These are phyloP conservation scores for Russula olivacea DNA, from an alignment of 768 basidiomycete species.

Conservation along the genomic window DNA sequence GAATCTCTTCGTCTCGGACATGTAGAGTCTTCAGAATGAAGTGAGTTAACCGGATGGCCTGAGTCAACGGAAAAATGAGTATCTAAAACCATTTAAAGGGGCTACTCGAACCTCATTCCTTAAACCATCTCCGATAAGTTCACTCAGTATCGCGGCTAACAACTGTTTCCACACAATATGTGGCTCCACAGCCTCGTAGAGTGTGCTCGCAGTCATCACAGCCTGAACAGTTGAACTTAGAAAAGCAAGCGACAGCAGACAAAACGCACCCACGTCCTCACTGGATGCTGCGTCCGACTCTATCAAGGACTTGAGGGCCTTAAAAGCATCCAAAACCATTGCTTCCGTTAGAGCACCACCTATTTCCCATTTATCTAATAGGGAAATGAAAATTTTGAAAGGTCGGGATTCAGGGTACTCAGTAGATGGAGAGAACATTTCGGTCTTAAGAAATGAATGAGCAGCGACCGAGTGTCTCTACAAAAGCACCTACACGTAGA, in stretches of 20 bases:
- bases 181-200: conserved; percentile 93
- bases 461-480: not conserved
- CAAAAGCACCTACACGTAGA: conserved; percentile 48
- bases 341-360: conserved; percentile 74
- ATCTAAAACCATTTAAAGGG: not conserved
- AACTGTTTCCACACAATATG: conserved; percentile 80
- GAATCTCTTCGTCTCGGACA: conserved; percentile 82
- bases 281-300: conserved; percentile 46
- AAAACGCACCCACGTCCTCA: conserved; percentile 50
- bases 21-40: conserved; percentile 74
- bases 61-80: conserved; percentile 11
- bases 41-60: conserved; percentile 62
- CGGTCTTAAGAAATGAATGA: conserved; percentile 42
- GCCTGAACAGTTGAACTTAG: conserved; percentile 42
- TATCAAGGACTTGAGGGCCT: conserved; percentile 55
- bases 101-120: conserved; percentile 44
- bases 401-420: conserved; percentile 78
- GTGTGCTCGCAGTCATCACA: conserved; percentile 71
- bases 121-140: conserved; percentile 42
- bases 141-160: conserved; percentile 48
- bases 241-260: not conserved
- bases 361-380: conserved; percentile 97
- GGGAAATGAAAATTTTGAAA: conserved; percentile 92
- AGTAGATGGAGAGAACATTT: conserved; percentile 67
- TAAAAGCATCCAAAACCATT: conserved; percentile 75